phyloP scores from a whole-genome alignment of 371 early-diverging fungal species.

The Apophysomyces elegans region DNA sequence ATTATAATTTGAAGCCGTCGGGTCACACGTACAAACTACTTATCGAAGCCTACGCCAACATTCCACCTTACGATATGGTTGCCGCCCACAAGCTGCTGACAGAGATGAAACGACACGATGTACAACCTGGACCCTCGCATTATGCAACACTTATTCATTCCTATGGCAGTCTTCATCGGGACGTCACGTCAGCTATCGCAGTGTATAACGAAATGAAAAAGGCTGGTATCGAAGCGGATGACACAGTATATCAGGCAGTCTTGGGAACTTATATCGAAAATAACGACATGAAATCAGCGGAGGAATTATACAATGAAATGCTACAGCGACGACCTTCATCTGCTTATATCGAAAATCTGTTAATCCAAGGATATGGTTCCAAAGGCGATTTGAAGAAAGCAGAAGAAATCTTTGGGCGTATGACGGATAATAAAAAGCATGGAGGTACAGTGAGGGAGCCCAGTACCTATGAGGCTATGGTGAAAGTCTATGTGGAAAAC shows the following conservation, averaged over 20 bases:
- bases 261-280: conserved; percentile 59
- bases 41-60: conserved; percentile 64
- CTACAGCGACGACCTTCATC: conserved; percentile 45
- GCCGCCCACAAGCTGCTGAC: conserved; percentile 57
- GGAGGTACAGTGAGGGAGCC: conserved; percentile 49
- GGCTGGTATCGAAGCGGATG: conserved; percentile 49
- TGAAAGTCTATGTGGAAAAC: conserved; percentile 55
- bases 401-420: conserved; percentile 46
- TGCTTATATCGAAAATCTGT: conserved; percentile 65
- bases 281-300: conserved; percentile 49
- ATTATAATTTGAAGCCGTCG: conserved; percentile 51
- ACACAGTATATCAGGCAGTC: conserved; percentile 61
- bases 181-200: conserved; percentile 55
- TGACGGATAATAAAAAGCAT: conserved; percentile 38
- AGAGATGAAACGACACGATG: conserved; percentile 51
- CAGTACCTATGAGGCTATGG: conserved; percentile 68
- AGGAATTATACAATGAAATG: conserved; percentile 51
- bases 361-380: conserved; percentile 58
- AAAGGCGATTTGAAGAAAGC: conserved; percentile 41
- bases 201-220: conserved; percentile 54
- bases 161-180: conserved; percentile 62
- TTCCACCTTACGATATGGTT: conserved; percentile 63
- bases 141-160: conserved; percentile 63
- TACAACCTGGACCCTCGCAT: conserved; percentile 54
- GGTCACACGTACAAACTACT: conserved; percentile 62